Evolutionary conservation across 371 early-diverging fungal species (phyloP).

Genomic region (Mortierella sp.): DNA sequence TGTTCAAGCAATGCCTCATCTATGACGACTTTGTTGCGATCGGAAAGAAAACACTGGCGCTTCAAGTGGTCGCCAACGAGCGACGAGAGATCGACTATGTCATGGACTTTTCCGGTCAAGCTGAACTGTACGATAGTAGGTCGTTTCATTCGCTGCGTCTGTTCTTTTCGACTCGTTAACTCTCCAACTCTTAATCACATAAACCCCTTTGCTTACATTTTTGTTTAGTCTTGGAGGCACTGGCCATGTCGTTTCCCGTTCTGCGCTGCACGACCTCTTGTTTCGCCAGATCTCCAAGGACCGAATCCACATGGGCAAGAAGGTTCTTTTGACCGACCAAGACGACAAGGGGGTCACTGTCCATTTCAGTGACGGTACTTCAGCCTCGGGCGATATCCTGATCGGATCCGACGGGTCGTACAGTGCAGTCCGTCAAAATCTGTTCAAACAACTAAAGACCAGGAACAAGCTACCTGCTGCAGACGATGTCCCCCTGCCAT

Average conservation of each 20-base stretch:
- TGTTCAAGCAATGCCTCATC: background rate
- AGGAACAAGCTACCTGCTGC: background rate
- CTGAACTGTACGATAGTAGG: background rate
- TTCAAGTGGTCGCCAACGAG: background rate
- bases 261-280: constrained; percentile 17
- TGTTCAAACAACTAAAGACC: constrained; percentile 11
- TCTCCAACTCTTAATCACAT: background rate
- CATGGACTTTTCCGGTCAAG: background rate
- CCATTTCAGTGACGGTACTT: constrained; percentile 2
- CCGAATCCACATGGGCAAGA: constrained; percentile 18
- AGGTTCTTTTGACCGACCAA: constrained; percentile 9
- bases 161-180: background rate
- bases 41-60: background rate
- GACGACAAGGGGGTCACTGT: constrained; percentile 10
- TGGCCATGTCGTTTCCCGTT: constrained; percentile 4
- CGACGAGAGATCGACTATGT: background rate
- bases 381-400: constrained; percentile 5
- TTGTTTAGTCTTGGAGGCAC: background rate
- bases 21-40: background rate
- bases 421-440: constrained; percentile 19
- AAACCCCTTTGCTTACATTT: too few species aligned
- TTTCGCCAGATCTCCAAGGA: constrained; percentile 7
- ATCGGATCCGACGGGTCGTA: constrained; percentile 38
- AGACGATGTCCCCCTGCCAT: constrained; percentile 12
- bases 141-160: background rate